Base-by-base conservation (phyloP, 2,329 filamentous ascomycete species). In the Cyphellophora attinorum region DNA sequence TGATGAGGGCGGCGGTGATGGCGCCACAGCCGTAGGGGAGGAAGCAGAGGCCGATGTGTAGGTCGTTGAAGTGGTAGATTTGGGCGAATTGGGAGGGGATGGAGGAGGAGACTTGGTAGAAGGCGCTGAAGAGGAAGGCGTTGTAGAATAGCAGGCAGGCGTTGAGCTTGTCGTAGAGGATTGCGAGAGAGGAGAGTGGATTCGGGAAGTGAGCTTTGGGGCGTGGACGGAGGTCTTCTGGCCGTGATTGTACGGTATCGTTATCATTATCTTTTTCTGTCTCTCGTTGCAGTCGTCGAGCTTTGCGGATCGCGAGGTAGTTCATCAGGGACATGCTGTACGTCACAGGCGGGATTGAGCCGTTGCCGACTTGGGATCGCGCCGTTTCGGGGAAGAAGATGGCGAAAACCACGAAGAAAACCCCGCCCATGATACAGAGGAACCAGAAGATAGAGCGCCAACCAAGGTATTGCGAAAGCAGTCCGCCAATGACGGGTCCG, bases 371-470 rank as follows among this genome's bases (percentile, higher is more conserved):
- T 27, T 55, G 28, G 54, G 42, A 23, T 41, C 52, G 34, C 49
- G 54, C 34, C 50, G 58, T 61, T 40, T 61, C 58, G 1, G 57
- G 58, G 17, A 60, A 56, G 47, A 57, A 50, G 2, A 56, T 19
- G 2, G 48, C 14, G 8, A 57, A 37, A 1, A 50, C 42, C 5
- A 52, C 5, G 21, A 54, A 38, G 25, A 57, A 49, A 2, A 50
- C 49, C 0, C 54, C 60, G 1, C 61, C 55, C 31, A 67, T 57
- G n/a, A 73, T 69, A 17, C 62, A 54, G 5, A 74, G 53, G 36
- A 72, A 69, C 67, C 68, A 74, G 42, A 74, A 75, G 3, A 73
- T 64, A 1, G 60, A 57, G 21, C 60, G 53, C 69, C 70, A 75
- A 0, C 69, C 69, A 0, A 72, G 45, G 29, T 60, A 59, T 30